Conservation (phyloP, 257 asterid species). For the Nicotiana benthamiana region DNA sequence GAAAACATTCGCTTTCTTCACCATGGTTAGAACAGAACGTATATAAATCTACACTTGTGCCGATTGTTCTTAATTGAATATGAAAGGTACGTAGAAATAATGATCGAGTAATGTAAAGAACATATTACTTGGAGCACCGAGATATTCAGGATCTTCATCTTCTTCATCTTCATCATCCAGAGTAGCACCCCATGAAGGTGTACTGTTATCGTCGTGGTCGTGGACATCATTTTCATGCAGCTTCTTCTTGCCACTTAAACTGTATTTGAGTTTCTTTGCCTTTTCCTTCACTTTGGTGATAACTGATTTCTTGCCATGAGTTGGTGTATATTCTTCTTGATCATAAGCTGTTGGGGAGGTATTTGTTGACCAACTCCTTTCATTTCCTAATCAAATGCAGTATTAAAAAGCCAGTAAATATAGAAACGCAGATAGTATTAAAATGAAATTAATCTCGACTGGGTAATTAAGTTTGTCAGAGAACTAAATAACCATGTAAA, state of each 20-base stretch:
- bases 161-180: conserved; percentile 30
- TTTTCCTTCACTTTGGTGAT: conserved; percentile 66
- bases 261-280: conserved; percentile 62
- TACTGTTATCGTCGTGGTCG: conserved; percentile 5
- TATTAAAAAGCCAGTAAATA: not conserved
- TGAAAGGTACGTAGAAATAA: not conserved
- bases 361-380: conserved; percentile 21
- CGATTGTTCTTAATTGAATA: not conserved
- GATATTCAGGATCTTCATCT: conserved; percentile 74
- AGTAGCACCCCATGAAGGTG: conserved; percentile 40
- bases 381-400: conserved; percentile 26
- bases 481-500: conserved; percentile 37
- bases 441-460: not conserved
- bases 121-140: conserved; percentile 88
- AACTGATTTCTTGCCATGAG: conserved; percentile 49
- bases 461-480: not conserved
- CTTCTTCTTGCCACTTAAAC: conserved; percentile 51
- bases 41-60: too few species aligned
- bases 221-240: conserved; percentile 24
- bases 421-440: not conserved
- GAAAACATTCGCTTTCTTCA: too few species aligned
- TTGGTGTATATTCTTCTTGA: conserved; percentile 36
- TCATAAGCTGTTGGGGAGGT: conserved; percentile 32
- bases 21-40: too few species aligned
- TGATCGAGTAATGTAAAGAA: not conserved